These are phyloP conservation scores for Umbellularia californica DNA, from an alignment of 164 flowering plant species.

Conservation along the genomic window DNA sequence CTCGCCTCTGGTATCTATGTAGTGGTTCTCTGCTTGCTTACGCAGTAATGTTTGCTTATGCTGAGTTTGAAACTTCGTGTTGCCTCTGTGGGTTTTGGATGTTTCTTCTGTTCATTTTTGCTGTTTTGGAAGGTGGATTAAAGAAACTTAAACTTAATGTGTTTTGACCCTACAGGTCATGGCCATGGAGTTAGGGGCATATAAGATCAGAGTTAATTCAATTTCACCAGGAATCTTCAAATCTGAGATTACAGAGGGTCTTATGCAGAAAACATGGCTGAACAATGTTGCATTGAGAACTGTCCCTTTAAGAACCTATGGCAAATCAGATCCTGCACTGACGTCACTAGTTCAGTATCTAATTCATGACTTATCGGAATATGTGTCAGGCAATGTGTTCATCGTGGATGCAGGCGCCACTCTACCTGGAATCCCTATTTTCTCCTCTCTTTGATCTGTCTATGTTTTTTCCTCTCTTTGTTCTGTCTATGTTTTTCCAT, in stretches of 20 bases:
- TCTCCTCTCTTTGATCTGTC: slow-evolving; percentile 32
- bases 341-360: slow-evolving; percentile 43
- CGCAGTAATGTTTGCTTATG: neutral
- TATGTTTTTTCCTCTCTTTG: neutral
- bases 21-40: neutral
- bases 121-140: neutral
- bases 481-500: too few relatives aligned
- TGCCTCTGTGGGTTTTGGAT: neutral
- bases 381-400: slow-evolving; percentile 38
- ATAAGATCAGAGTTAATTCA: slow-evolving; percentile 36
- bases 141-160: neutral
- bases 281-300: slow-evolving; percentile 28
- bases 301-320: slow-evolving; percentile 31
- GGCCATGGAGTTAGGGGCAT: slow-evolving; percentile 39
- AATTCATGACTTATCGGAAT: slow-evolving; percentile 37
- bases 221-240: slow-evolving; percentile 37
- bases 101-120: neutral
- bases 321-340: slow-evolving; percentile 30
- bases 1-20: neutral
- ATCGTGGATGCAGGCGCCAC: slow-evolving; percentile 40
- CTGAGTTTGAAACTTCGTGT: neutral
- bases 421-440: slow-evolving; percentile 41
- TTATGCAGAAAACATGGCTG: slow-evolving; percentile 40
- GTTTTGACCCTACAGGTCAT: slow-evolving; percentile 23
- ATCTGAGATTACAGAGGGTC: slow-evolving; percentile 38